Evolutionary conservation across 192 early-diverging fungal species (phyloP).

Genomic region (Geranomyces michiganensis): DNA sequence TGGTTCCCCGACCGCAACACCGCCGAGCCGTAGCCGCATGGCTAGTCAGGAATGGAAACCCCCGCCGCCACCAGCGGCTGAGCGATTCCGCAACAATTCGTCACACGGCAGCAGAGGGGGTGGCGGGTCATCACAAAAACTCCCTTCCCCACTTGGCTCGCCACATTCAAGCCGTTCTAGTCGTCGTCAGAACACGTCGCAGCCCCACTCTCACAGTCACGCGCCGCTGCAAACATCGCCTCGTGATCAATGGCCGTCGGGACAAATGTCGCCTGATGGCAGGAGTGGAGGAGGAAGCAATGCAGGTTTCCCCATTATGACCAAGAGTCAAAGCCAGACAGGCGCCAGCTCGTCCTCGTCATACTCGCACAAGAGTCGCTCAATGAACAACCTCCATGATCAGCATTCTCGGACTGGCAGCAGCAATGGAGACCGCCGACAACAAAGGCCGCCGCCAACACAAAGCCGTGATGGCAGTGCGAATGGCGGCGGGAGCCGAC

Average conservation of each 20-base stretch:
- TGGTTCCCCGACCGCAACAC: conserved; percentile 9
- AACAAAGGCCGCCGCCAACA: too few relatives aligned
- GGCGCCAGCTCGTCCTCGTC: neutral
- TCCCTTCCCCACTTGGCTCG: neutral
- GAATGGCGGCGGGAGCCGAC: too few relatives aligned
- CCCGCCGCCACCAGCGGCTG: conserved; percentile 3
- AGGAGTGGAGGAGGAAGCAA: too few relatives aligned
- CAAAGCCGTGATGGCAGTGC: too few relatives aligned
- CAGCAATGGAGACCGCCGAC: too few relatives aligned
- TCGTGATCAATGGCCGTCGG: neutral
- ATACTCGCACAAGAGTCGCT: neutral
- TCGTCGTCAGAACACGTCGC: neutral
- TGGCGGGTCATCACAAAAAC: neutral
- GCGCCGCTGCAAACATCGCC: neutral
- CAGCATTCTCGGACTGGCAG: too few relatives aligned
- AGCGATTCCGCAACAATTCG: neutral
- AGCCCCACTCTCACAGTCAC: neutral
- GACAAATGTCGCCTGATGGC: too few relatives aligned
- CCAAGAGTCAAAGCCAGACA: neutral
- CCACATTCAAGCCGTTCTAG: neutral
- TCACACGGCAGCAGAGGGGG: neutral
- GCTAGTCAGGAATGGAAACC: conserved; percentile 16
- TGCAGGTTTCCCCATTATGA: too few relatives aligned
- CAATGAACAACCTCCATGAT: neutral
- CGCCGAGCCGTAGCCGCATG: conserved; percentile 11